Evolutionary conservation across 1,139 yeast genomes (phyloP), one percentile per base, ranked within the genome.

Genomic region (Debaryomyces sp.): DNA sequence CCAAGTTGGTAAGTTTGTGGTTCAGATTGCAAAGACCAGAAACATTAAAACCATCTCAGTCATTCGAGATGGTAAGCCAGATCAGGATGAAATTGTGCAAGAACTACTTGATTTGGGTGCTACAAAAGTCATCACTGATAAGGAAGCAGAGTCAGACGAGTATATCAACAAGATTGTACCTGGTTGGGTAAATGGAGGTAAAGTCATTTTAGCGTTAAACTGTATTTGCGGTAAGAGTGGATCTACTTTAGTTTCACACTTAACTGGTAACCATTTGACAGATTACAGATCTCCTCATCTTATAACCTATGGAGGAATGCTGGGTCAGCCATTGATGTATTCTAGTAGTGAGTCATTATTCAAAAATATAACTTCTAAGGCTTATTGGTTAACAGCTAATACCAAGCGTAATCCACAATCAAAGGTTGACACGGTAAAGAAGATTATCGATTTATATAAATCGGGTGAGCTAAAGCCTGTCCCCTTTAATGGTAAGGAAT

Each of bases 311-410:
- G 76, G 76, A 5, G 56, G 55, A 6, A 39, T 59, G 17, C 54
- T 52, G 29, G 56, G 57, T 71, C 87, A 87, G 66, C 96, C 96
- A 0, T 54, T 63, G 23, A 47, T 42, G 18, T 59, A 58, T 45
- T 52, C 57, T 40, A 50, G 55, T 6, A 46, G 54, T 15, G 44
- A 52, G 3, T 65, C 61, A 38, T 54, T 92, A 54, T 91, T 90
- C 74, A 91, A 89, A 66, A 85, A 90, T 60, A 66, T 92, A 50
- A 82, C 85, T 21, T 83, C 90, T 36, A 81, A 80, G 41, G 96
- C 97, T 0, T 91, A 85, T 71, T 92, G 98, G 97, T 81, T 91
- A 46, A 87, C 97, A 8, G 84, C 78, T 36, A 86, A 87, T 72
- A 78, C 85, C 51, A 79, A 80, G 57, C 67, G 73, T 47, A 71